These are phyloP conservation scores for Phaseolus coccineus DNA, from an alignment of 331 rosid species.

Conservation along the genomic window DNA sequence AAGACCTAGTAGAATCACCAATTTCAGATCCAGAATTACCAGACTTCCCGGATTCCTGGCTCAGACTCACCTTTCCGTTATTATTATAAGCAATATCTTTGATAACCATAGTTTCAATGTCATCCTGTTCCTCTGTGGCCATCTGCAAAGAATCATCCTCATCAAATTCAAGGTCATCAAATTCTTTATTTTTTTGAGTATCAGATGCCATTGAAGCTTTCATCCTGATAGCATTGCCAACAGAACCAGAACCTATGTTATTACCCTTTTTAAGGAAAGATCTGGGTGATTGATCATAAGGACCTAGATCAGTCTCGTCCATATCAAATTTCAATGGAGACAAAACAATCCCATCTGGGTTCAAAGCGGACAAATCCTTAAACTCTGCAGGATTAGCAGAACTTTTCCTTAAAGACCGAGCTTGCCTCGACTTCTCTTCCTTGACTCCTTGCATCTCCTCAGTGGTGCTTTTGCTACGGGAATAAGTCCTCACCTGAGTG, in stretches of 20 bases:
- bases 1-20: conserved; percentile 73
- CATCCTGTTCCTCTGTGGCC: conserved; percentile 69
- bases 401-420: conserved; percentile 68
- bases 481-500: conserved; percentile 67
- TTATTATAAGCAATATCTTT: conserved; percentile 61
- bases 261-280: conserved; percentile 73
- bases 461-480: conserved; percentile 67
- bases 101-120: conserved; percentile 56
- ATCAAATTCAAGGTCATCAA: conserved; percentile 70
- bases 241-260: conserved; percentile 64
- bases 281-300: conserved; percentile 59
- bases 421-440: conserved; percentile 79
- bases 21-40: conserved; percentile 84
- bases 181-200: conserved; percentile 59
- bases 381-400: conserved; percentile 69
- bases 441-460: conserved; percentile 70
- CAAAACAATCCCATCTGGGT: conserved; percentile 70
- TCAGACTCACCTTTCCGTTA: conserved; percentile 67
- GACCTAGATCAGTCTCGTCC: conserved; percentile 63
- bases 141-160: conserved; percentile 63
- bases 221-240: conserved; percentile 59
- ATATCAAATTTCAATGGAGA: conserved; percentile 74
- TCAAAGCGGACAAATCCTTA: conserved; percentile 62
- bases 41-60: conserved; percentile 72
- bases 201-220: conserved; percentile 70